Percentiles rank a stretch among this genome's conserved stretches.
phyloP scores from a whole-genome alignment of 106 monocot genomes.

The Dendrobium officinale region DNA sequence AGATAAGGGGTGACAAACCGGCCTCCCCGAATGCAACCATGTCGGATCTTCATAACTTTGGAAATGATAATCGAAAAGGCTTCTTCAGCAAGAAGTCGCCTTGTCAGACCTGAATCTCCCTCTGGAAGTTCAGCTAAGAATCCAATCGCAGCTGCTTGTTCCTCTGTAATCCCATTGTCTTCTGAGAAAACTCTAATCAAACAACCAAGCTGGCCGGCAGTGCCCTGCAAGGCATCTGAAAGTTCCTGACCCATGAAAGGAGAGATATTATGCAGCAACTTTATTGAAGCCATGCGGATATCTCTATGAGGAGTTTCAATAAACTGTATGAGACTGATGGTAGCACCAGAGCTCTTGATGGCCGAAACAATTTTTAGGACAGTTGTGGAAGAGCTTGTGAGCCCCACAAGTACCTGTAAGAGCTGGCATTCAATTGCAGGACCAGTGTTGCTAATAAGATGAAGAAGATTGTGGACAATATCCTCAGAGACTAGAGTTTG shows the following conservation, averaged over 20 bases:
- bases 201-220: slow-evolving; percentile 53
- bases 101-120: slow-evolving; percentile 55
- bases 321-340: slow-evolving; percentile 79
- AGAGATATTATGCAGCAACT: slow-evolving; percentile 69
- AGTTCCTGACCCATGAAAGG: slow-evolving; percentile 76
- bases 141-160: slow-evolving; percentile 76
- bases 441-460: slow-evolving; percentile 93
- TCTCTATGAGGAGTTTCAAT: slow-evolving; percentile 77
- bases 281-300: slow-evolving; percentile 62
- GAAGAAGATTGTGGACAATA: slow-evolving; percentile 78
- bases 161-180: slow-evolving; percentile 62
- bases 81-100: slow-evolving; percentile 51
- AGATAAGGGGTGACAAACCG: slow-evolving; percentile 58
- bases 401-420: slow-evolving; percentile 80
- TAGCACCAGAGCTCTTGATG: slow-evolving; percentile 85
- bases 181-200: slow-evolving; percentile 61
- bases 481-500: slow-evolving; percentile 81
- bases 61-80: slow-evolving; percentile 60
- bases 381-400: slow-evolving; percentile 51
- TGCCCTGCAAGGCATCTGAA: slow-evolving; percentile 47
- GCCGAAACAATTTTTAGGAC: slow-evolving; percentile 59
- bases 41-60: slow-evolving; percentile 37
- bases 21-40: slow-evolving; percentile 47
- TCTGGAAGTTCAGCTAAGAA: slow-evolving; percentile 79
- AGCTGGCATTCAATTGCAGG: slow-evolving; percentile 87